Base-by-base conservation (phyloP, 176 grass and related monocot species). In the Poa pratensis region DNA sequence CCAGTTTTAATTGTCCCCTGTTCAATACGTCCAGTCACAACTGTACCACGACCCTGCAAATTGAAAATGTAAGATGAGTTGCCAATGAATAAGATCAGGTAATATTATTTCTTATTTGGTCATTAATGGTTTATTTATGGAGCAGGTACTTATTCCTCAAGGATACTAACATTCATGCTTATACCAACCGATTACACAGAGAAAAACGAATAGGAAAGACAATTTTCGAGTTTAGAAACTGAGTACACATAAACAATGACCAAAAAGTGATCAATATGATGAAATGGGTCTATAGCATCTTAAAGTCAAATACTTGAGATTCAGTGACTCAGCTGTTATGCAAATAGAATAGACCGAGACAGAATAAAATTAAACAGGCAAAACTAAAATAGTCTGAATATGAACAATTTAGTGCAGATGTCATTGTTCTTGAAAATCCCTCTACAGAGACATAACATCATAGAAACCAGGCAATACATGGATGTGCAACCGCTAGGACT, bases 1-100 rank as follows among this genome's bases (percentile, higher is more conserved):
- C 96, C 96, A 77, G 96, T 94, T 94, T 99, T 97, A 51, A 99
- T 99, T 50, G 67, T 88, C 57, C 96, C 96, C 78, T 99, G 96
- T 86, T 99, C 96, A 34, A 99, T 40, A 88, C 94, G 91, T 3
- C 96, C 94, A 52, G 96, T 99, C 32, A 96, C 96, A 70, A 99
- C 96, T 79, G 96, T 99, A 16, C 96, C 96, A 88, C 96, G 96
- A 24, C 96, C 96, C 96, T 99, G 73, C 57, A 88, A 42, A 51
- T 85, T 22, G 26, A 73, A 68, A 69, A 24, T 58, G 22, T 34
- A 9, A 55, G 28, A 43, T 73, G 61, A 9, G 26, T 40, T 14
- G 3, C 1, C 75, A 79, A 79, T 30, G 8, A 87, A 49, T 75
- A 65, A 46, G 13, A 45, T 57, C 0, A 74, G 27, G 55, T 16